Base-by-base conservation (phyloP, 768 basidiomycete genomes). In the Auricularia auricula-judae region DNA sequence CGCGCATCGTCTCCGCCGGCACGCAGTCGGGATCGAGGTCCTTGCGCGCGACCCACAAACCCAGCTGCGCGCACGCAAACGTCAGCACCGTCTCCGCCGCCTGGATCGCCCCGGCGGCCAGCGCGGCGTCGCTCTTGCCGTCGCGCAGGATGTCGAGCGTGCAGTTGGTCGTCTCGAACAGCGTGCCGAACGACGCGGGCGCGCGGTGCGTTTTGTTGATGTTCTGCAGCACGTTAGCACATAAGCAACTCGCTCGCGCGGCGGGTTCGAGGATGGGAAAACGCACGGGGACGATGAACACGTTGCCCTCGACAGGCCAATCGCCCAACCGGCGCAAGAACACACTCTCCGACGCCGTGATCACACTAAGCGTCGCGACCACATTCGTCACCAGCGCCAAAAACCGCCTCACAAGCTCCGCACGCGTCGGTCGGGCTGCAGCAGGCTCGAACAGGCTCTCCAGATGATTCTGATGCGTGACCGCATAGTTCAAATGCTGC, bases 381-480 rank as follows among this genome's bases (percentile, higher is more conserved):
- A 93, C 80, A 43, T 86, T 86, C 66, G 86, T 82, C 2, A 86
- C 86, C 12, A 94, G 75, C 59, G 82, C 79, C 71, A 91, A 85
- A 68, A 96, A 72, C 64, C 83, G 82, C 71, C 91, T 86, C 0
- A 91, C 79, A 62, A 96, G 75, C 29, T 85, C 82, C 2, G 85
- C 84, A 1, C 89, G 80, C 81, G 73, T 64, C 82, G 75, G 39
- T 81, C 76, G 3, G 82, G 81, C 72, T 0, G 88, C 88, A 14
- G 90, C 80, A 4, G 92, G 87, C 65, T 95, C 91, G 68, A 95
- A 78, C 34, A 91, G 78, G 67, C 86, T 87, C 1, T 88, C 85
- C 12, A 97, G 81, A 69, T 93, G 88, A 70, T 94, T 90, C 5
- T 94, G 94, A 73, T 98, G 94, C 0, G 91, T 88, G 59, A 96